Percentiles rank a stretch among this genome's conserved stretches.
Evolutionary conservation across 345 rosid genomes (phyloP).

Genomic region (Pelargonium nanum): DNA sequence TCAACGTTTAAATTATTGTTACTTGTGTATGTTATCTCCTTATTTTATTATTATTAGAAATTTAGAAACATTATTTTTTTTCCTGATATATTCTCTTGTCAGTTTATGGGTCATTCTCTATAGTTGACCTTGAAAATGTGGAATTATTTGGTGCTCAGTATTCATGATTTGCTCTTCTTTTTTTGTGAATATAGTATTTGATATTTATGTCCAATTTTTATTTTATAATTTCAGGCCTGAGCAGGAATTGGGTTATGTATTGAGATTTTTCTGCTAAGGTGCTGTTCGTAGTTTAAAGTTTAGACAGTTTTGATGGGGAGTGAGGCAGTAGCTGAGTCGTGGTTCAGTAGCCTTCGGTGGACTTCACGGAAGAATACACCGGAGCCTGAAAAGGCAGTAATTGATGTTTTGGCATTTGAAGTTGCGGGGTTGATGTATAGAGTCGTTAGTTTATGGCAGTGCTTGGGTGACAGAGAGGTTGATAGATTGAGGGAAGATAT

Average conservation of each 20-base stretch:
- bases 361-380: constrained; percentile 23
- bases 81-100: background rate
- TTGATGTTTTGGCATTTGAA: constrained; percentile 56
- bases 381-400: constrained; percentile 27
- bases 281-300: constrained; percentile 3
- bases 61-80: background rate
- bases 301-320: constrained; percentile 21
- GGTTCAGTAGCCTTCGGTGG: constrained; percentile 41
- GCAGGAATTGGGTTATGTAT: constrained; percentile 11
- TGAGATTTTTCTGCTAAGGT: constrained; percentile 12
- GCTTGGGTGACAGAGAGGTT: constrained; percentile 34
- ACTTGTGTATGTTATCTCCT: background rate
- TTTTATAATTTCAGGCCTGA: background rate
- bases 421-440: constrained; percentile 47
- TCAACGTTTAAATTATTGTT: background rate
- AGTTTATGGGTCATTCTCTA: background rate
- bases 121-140: background rate
- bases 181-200: background rate
- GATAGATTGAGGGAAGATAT: constrained; percentile 36
- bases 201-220: background rate
- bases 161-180: background rate
- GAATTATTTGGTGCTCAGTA: background rate
- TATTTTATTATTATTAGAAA: background rate
- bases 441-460: constrained; percentile 44
- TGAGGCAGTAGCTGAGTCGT: constrained; percentile 35